phyloP scores from a whole-genome alignment of 1,139 yeast genomes.

The Nakaseomyces uthaithaninus region DNA sequence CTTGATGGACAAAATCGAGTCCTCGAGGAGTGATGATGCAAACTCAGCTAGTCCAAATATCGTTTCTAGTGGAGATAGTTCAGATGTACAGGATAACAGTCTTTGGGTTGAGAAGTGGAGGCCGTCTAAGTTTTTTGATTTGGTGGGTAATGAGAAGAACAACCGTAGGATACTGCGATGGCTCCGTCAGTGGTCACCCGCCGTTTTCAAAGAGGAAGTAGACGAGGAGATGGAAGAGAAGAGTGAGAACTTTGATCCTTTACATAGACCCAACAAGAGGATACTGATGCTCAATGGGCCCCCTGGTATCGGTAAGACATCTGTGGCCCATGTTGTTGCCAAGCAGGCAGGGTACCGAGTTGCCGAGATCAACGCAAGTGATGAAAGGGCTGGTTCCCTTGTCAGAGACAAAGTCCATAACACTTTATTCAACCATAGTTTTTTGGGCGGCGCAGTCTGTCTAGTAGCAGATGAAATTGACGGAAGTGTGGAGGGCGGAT shows the following conservation, averaged over 20 bases:
- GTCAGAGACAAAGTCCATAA: slow-evolving; percentile 58
- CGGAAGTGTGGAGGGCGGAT: slow-evolving; percentile 78
- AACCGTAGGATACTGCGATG: slow-evolving; percentile 68
- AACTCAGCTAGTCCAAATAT: not conserved
- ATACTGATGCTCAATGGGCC: slow-evolving; percentile 80
- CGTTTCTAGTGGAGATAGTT: slow-evolving; percentile 11
- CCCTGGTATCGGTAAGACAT: slow-evolving; percentile 93
- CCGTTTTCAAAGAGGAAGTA: slow-evolving; percentile 47
- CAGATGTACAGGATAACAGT: slow-evolving; percentile 12
- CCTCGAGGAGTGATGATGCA: slow-evolving; percentile 3
- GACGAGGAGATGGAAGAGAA: slow-evolving; percentile 13
- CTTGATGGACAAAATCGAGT: slow-evolving; percentile 31
- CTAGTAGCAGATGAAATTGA: slow-evolving; percentile 85
- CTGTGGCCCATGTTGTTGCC: slow-evolving; percentile 79
- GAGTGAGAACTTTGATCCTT: slow-evolving; percentile 38
- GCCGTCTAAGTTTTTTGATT: slow-evolving; percentile 64
- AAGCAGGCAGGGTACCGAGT: slow-evolving; percentile 73
- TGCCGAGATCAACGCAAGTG: slow-evolving; percentile 86
- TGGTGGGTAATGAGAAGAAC: slow-evolving; percentile 71
- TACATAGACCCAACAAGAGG: slow-evolving; percentile 63
- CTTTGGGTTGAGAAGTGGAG: slow-evolving; percentile 82
- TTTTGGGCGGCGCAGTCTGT: slow-evolving; percentile 60
- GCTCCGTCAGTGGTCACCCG: slow-evolving; percentile 73
- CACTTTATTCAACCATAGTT: slow-evolving; percentile 57
- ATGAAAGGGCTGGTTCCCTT: slow-evolving; percentile 55